phyloP scores from a whole-genome alignment of 1,284 basidiomycete species.

The Ganoderma leucocontextum region DNA sequence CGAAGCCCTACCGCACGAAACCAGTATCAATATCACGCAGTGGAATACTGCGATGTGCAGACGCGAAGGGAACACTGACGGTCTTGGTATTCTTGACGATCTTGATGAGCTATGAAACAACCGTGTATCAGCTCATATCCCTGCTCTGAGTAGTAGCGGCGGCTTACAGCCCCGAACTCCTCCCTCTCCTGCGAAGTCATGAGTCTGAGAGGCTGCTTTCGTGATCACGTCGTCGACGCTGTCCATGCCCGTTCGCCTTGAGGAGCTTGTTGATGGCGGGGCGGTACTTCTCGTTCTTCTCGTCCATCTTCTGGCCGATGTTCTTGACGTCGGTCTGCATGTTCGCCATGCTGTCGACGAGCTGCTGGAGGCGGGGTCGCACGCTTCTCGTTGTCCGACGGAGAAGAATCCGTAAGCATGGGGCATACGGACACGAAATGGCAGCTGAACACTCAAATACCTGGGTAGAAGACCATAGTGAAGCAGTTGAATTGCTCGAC shows the following conservation, averaged over 20 bases:
- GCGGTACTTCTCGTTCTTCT: too few species aligned
- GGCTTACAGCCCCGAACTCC: neutral
- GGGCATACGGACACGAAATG: neutral
- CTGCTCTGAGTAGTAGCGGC: too few species aligned
- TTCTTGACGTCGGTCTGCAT: too few species aligned
- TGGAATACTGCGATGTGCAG: neutral
- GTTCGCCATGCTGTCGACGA: too few species aligned
- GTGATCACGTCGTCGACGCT: neutral
- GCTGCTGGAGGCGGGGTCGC: too few species aligned
- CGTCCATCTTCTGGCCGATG: too few species aligned
- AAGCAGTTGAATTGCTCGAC: too few species aligned
- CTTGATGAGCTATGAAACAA: neutral
- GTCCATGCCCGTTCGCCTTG: too few species aligned
- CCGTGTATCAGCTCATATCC: neutral
- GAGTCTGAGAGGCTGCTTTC: neutral
- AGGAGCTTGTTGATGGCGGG: too few species aligned
- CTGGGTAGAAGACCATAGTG: neutral
- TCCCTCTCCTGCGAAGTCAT: neutral
- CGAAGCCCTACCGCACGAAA: neutral
- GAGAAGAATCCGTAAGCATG: too few species aligned
- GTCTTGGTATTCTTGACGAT: neutral
- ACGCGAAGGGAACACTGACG: neutral
- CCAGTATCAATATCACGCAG: neutral
- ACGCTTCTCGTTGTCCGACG: too few species aligned
- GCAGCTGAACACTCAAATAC: neutral